Percentiles rank a stretch among this genome's conserved stretches.
Evolutionary conservation across 495 filamentous ascomycete species (phyloP).

Genomic region (Staphylotrichum tortipilum): DNA sequence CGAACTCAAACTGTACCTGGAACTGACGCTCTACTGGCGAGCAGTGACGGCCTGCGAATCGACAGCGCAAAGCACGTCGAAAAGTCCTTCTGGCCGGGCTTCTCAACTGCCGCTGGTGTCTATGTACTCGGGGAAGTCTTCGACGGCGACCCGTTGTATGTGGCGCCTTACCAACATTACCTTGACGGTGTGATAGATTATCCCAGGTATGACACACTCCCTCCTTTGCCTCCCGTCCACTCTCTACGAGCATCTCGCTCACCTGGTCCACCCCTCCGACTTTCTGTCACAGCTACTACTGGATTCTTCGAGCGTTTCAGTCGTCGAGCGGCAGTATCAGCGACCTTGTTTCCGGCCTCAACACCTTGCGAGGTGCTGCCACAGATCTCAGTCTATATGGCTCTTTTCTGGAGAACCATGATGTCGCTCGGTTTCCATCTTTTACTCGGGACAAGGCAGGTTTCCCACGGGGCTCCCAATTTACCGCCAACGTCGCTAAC

Average conservation of each 20-base stretch:
- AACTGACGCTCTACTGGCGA: neutral
- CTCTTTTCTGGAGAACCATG: slow-evolving; percentile 75
- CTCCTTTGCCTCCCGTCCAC: neutral
- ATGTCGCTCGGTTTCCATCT: slow-evolving; percentile 58
- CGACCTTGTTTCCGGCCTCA: slow-evolving; percentile 51
- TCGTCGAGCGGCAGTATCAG: slow-evolving; percentile 50
- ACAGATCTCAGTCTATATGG: slow-evolving; percentile 57
- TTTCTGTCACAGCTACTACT: slow-evolving; percentile 40
- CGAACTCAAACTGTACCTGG: too few species aligned
- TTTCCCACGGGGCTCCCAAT: neutral
- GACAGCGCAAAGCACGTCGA: slow-evolving; percentile 69
- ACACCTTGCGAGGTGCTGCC: slow-evolving; percentile 38
- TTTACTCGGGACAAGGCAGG: slow-evolving; percentile 41
- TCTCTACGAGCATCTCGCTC: too few species aligned
- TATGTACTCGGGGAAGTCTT: slow-evolving; percentile 64
- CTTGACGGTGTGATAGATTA: slow-evolving; percentile 64
- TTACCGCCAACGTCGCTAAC: neutral
- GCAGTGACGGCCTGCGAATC: slow-evolving; percentile 61
- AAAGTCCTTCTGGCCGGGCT: slow-evolving; percentile 59
- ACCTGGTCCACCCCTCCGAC: too few species aligned
- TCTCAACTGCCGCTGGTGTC: slow-evolving; percentile 56
- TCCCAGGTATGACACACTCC: slow-evolving; percentile 37
- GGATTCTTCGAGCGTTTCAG: slow-evolving; percentile 53
- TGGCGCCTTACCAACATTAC: slow-evolving; percentile 57
- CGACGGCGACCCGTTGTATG: slow-evolving; percentile 50